Conservation (phyloP, 495 filamentous ascomycete species). For the Aspergillus hancockii region DNA sequence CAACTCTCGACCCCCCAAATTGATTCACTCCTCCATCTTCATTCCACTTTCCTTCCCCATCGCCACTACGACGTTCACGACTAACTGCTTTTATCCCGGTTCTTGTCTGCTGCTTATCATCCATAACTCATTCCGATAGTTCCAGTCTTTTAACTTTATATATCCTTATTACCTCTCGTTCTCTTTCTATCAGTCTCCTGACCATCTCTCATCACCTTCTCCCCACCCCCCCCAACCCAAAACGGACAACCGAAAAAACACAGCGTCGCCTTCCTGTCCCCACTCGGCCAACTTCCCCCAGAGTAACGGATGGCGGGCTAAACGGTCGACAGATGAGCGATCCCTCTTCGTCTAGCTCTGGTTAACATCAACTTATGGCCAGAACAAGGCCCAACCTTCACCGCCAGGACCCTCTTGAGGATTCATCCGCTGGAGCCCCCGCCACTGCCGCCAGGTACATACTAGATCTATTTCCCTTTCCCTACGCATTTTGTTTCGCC, state of each 20-base stretch:
- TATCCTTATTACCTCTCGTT: constrained; percentile 1
- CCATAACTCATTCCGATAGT: constrained; percentile 3
- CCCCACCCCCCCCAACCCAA: constrained; percentile 11
- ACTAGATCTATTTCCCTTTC: constrained; percentile 26
- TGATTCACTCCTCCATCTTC: constrained; percentile 16
- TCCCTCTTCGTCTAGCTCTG: constrained; percentile 34
- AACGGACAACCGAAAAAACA: constrained; percentile 13
- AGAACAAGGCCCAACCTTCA: constrained; percentile 49
- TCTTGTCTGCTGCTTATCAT: constrained; percentile 4
- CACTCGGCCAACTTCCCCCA: constrained; percentile 22
- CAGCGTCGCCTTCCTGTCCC: constrained; percentile 25
- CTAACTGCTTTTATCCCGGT: not conserved
- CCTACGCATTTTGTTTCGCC: constrained; percentile 6
- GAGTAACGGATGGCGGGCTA: constrained; percentile 52
- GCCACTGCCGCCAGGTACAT: constrained; percentile 52
- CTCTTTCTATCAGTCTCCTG: constrained; percentile 4
- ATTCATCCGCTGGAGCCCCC: constrained; percentile 44
- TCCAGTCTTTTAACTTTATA: constrained; percentile 5
- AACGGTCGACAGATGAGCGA: constrained; percentile 38
- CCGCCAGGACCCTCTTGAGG: constrained; percentile 53
- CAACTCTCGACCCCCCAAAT: constrained; percentile 23
- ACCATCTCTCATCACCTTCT: constrained; percentile 3
- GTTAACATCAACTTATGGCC: constrained; percentile 53
- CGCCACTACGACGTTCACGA: constrained; percentile 8
- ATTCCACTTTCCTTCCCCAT: constrained; percentile 15